phyloP scores from a whole-genome alignment of 345 rosid genomes.

The Zanthoxylum bungeanum region DNA sequence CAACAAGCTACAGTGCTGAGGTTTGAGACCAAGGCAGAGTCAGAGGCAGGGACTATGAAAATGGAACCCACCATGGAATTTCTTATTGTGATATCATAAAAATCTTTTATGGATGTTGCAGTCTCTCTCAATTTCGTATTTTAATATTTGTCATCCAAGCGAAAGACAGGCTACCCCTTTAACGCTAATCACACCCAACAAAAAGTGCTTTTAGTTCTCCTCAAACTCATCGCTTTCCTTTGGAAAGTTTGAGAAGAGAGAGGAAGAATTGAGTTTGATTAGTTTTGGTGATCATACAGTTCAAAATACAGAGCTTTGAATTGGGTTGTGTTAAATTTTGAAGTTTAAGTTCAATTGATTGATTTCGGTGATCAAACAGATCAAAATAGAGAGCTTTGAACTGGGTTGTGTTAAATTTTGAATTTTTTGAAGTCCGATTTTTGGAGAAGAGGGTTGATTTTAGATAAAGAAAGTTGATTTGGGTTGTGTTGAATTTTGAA shows the following conservation, averaged over 20 bases:
- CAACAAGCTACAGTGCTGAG: background rate
- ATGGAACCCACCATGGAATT: constrained; percentile 14
- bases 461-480: background rate
- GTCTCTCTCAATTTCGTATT: background rate
- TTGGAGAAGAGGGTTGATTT: too few relatives aligned
- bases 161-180: constrained; percentile 24
- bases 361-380: background rate
- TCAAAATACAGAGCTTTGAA: background rate
- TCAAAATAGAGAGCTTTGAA: too few relatives aligned
- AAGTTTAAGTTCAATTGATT: background rate
- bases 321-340: background rate
- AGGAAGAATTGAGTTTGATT: background rate
- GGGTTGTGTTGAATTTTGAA: background rate
- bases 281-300: background rate
- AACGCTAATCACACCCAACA: background rate
- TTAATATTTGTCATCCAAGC: background rate
- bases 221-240: background rate
- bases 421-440: too few relatives aligned
- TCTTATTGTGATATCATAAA: background rate
- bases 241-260: too few relatives aligned
- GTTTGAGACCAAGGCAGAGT: too few relatives aligned
- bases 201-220: background rate
- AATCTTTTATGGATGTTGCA: background rate
- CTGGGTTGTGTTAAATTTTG: background rate
- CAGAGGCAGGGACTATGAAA: too few relatives aligned